phyloP scores from a whole-genome alignment of 352 stramenopile species.

The Phytophthora pseudosyringae region DNA sequence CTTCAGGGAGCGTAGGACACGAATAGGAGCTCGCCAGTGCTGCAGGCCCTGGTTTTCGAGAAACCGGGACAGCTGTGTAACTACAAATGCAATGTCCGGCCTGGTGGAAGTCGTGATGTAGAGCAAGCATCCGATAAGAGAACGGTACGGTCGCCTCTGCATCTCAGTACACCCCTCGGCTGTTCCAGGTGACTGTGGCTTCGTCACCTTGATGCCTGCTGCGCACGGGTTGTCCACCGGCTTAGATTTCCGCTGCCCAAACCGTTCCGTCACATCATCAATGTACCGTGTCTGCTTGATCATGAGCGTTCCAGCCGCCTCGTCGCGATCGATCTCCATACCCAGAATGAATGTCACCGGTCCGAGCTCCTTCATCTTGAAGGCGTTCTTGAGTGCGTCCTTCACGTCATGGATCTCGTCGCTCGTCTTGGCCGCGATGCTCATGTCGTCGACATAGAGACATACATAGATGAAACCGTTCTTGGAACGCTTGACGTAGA shows the following conservation, averaged over 20 bases:
- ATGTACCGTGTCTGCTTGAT: slow-evolving; percentile 34
- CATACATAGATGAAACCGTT: slow-evolving; percentile 17
- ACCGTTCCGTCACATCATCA: slow-evolving; percentile 15
- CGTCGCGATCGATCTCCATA: slow-evolving; percentile 31
- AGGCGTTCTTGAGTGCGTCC: slow-evolving; percentile 5
- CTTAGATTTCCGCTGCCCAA: slow-evolving; percentile 23
- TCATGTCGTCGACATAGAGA: slow-evolving; percentile 3
- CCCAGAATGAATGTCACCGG: slow-evolving; percentile 22
- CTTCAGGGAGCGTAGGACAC: slow-evolving; percentile 15
- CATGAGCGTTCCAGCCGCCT: slow-evolving; percentile 4
- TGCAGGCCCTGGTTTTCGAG: slow-evolving; percentile 7
- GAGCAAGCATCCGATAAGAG: slow-evolving; percentile 7
- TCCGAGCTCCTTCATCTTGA: slow-evolving; percentile 33
- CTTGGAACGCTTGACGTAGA: slow-evolving; percentile 14
- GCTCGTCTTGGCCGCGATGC: slow-evolving; percentile 16
- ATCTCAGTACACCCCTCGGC: not conserved
- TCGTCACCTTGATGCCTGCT: slow-evolving; percentile 4
- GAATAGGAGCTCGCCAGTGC: not conserved
- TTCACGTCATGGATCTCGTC: slow-evolving; percentile 17
- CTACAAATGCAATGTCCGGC: slow-evolving; percentile 11
- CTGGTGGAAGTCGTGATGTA: slow-evolving; percentile 18
- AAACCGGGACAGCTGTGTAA: slow-evolving; percentile 7
- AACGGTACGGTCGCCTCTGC: slow-evolving; percentile 13
- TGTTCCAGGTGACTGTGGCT: slow-evolving; percentile 10
- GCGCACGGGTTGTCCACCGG: slow-evolving; percentile 11